Base-by-base conservation (phyloP, 306 rosid genomes). In the Vigna trinervia region DNA sequence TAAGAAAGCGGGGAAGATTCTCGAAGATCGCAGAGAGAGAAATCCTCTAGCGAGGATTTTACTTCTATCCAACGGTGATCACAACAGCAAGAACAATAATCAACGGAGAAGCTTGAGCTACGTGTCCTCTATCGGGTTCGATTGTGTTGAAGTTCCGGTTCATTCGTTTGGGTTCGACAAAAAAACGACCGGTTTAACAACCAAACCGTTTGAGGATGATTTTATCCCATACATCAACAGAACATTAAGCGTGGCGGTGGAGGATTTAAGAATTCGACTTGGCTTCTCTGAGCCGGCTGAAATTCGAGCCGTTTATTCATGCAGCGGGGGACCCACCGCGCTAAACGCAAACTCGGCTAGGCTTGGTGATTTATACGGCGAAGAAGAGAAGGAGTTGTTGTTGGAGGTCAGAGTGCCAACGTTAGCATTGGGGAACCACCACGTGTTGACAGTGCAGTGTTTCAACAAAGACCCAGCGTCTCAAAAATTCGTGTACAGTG, bases 331-430 rank as follows among this genome's bases (percentile, higher is more conserved):
- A 73, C 92, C 94, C 23, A 74, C 82, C 0, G 83, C 61, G 1
- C 82, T 79, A 43, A 78, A 85, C 57, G 58, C 85, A 2, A 83
- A 71, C 1, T 76, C 88, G 0, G 76, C 85, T 19, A 78, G 89
- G 78, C 74, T 90, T 5, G 92, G 94, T 8, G 90, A 90, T 54
- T 68, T 90, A 59, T 88, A 88, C 85, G 90, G 88, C 0, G 92
- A 83, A 57, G 92, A 90, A 23, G 90, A 88, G 80, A 81, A 83
- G 66, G 92, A 88, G 72, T 56, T 90, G 13, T 77, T 90, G 9
- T 81, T 90, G 54, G 95, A 90, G 77, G 43, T 90, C 10, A 76
- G 82, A 14, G 78, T 88, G 15, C 87, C 92, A 5, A 39, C 76
- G 10, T 39, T 79, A 10, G 84, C 83, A 1, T 34, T 19, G 0